phyloP scores from a whole-genome alignment of 176 grass and related monocot species.

The Areca catechu region DNA sequence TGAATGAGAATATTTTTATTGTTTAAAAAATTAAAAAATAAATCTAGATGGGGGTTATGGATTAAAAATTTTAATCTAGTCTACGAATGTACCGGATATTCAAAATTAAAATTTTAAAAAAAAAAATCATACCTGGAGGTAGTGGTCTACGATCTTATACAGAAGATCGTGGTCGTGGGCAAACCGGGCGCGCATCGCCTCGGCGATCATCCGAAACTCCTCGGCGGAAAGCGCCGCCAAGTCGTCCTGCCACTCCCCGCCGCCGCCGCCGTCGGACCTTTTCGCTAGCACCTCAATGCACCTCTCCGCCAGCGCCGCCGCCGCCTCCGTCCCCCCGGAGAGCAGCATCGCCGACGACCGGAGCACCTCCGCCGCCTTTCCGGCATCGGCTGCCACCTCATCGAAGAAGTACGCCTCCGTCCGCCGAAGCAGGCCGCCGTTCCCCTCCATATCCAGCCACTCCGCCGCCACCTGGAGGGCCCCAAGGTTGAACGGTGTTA shows the following conservation, averaged over 20 bases:
- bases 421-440: constrained; percentile 15
- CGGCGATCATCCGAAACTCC: constrained; percentile 37
- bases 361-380: constrained; percentile 27
- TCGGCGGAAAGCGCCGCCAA: constrained; percentile 35
- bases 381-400: constrained; percentile 52
- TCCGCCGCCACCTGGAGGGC: constrained; percentile 36
- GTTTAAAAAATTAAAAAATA: no score
- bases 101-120: no score
- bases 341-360: constrained; percentile 44
- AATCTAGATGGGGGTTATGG: no score
- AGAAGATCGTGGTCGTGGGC: constrained; percentile 75
- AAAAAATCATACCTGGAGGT: constrained; percentile 44
- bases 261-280: constrained; percentile 11
- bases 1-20: no score
- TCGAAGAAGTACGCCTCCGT: constrained; percentile 74
- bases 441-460: constrained; percentile 54
- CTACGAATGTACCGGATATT: no score
- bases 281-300: constrained; percentile 63
- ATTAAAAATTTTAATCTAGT: no score
- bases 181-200: constrained; percentile 50
- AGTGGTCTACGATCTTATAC: constrained; percentile 69
- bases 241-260: constrained; percentile 54
- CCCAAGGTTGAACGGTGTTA: constrained; percentile 41
- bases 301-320: constrained; percentile 27
- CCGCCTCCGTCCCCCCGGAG: constrained; percentile 15